Percentiles rank a stretch among this genome's conserved stretches.
Evolutionary conservation across 192 early-diverging fungal species (phyloP).

Genomic region (Rhizophagus clarus): DNA sequence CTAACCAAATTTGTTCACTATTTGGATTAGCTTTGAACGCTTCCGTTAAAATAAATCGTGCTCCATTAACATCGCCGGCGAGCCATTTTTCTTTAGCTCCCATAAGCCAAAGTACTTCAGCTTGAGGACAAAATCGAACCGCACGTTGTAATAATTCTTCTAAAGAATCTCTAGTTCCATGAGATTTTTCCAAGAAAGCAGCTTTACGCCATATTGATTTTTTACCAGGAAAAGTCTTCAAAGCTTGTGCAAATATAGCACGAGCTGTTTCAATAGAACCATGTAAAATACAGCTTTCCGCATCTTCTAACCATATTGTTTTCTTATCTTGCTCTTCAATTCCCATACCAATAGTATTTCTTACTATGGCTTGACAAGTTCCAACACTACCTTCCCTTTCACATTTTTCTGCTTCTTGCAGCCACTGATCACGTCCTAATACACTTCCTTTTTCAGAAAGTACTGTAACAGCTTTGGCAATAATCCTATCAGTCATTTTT

Average conservation of each 20-base stretch:
- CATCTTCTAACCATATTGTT: conserved; percentile 88
- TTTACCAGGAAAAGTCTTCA: conserved; percentile 74
- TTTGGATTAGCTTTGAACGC: conserved; percentile 91
- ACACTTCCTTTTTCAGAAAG: conserved; percentile 67
- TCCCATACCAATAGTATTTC: conserved; percentile 75
- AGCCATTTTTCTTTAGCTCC: conserved; percentile 95
- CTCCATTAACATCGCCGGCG: conserved; percentile 75
- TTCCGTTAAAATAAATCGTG: conserved; percentile 79
- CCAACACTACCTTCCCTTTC: conserved; percentile 77
- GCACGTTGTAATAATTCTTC: conserved; percentile 82
- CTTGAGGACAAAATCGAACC: conserved; percentile 86
- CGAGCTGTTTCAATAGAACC: conserved; percentile 77
- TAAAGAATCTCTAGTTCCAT: conserved; percentile 74
- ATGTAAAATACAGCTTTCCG: conserved; percentile 67
- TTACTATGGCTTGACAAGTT: conserved; percentile 85
- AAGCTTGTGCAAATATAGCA: conserved; percentile 82
- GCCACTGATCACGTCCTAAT: conserved; percentile 85
- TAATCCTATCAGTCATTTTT: conserved; percentile 67
- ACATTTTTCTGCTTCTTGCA: conserved; percentile 81
- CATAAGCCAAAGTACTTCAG: conserved; percentile 96
- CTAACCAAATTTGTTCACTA: conserved; percentile 92
- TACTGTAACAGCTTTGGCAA: conserved; percentile 68
- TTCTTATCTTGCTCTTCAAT: conserved; percentile 79
- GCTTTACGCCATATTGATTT: conserved; percentile 85
- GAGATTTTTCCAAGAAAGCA: conserved; percentile 82